These are phyloP conservation scores for Breynia disticha DNA, from an alignment of 441 rosid species.

Conservation along the genomic window DNA sequence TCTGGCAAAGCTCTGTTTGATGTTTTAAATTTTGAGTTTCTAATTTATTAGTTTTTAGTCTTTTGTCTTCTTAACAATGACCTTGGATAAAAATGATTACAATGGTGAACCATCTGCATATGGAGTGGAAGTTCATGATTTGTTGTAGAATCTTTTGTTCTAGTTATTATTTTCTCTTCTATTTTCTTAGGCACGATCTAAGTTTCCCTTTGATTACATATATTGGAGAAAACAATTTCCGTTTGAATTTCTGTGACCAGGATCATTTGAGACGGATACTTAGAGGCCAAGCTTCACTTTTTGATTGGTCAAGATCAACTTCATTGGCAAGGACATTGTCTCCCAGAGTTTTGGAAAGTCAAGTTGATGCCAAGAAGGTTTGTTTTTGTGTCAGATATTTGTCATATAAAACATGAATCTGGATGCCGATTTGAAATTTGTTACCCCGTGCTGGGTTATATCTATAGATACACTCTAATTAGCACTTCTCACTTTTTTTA, in stretches of 20 bases:
- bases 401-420: too few relatives aligned
- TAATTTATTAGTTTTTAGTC: not conserved
- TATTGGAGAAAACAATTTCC: not conserved
- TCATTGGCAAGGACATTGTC: slow-evolving; percentile 91
- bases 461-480: too few relatives aligned
- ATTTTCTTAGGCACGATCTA: not conserved
- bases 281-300: slow-evolving; percentile 92
- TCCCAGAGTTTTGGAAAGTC: slow-evolving; percentile 94
- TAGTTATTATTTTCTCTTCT: not conserved
- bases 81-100: not conserved
- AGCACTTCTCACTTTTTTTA: too few relatives aligned
- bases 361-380: slow-evolving; percentile 96
- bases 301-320: slow-evolving; percentile 94
- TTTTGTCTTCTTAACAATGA: not conserved
- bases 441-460: too few relatives aligned
- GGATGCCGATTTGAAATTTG: too few relatives aligned
- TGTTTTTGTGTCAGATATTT: slow-evolving; percentile 1
- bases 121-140: not conserved
- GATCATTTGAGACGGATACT: slow-evolving; percentile 90
- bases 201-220: not conserved
- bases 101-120: too few relatives aligned
- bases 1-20: slow-evolving; percentile 7
- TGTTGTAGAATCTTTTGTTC: too few relatives aligned
- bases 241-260: slow-evolving; percentile 28
- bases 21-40: not conserved